phyloP scores from a whole-genome alignment of 148 eudicot genomes.

The Nyssa sinensis region DNA sequence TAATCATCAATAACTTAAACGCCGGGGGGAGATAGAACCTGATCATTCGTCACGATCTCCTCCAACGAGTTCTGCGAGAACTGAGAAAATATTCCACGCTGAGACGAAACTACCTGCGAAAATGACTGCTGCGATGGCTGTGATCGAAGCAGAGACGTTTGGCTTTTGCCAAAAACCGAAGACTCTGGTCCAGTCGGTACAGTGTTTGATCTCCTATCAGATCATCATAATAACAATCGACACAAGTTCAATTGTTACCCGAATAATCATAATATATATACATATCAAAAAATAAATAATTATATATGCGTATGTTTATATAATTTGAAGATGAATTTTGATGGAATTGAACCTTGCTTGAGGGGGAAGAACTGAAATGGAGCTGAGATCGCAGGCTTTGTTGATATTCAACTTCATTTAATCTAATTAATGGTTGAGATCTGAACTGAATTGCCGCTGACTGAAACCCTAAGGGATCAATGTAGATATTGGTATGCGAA shows the following conservation, averaged over 20 bases:
- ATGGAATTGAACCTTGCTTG: constrained; percentile 53
- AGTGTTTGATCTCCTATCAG: constrained; percentile 51
- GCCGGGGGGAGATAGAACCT: constrained; percentile 26
- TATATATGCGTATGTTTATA: neutral
- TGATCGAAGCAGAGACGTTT: constrained; percentile 41
- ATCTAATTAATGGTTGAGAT: neutral
- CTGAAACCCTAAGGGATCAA: neutral
- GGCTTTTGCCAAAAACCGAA: constrained; percentile 39
- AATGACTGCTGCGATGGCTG: constrained; percentile 78
- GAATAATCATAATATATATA: neutral
- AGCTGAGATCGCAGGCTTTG: constrained; percentile 92
- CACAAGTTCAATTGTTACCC: neutral
- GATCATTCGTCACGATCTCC: constrained; percentile 51
- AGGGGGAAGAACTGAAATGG: constrained; percentile 94
- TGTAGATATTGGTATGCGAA: neutral
- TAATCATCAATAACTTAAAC: neutral
- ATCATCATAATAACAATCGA: constrained; percentile 11
- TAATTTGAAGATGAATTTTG: neutral
- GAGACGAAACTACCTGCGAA: constrained; percentile 86
- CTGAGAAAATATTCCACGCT: constrained; percentile 75
- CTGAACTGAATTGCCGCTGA: neutral
- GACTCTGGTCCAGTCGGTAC: constrained; percentile 33
- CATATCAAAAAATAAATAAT: no score
- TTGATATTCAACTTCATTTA: constrained; percentile 86
- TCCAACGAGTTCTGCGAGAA: constrained; percentile 79